Percentiles rank a stretch among this genome's conserved stretches.
Conservation (phyloP, 2,329 filamentous ascomycete genomes). For the Colletotrichum orchidophilum region DNA sequence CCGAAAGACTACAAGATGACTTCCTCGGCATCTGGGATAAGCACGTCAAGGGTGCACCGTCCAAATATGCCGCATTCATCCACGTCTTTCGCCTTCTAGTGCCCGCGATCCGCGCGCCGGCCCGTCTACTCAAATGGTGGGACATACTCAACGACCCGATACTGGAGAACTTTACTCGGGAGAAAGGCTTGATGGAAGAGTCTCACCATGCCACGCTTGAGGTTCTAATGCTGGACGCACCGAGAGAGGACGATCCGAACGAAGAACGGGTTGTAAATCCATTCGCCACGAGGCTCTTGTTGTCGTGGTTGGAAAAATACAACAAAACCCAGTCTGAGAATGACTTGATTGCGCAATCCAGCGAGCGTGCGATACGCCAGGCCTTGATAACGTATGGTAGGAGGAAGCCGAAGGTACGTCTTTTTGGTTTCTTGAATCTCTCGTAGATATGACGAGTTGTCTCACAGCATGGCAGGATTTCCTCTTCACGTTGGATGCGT, state of each 20-base stretch:
- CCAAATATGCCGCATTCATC: constrained; percentile 74
- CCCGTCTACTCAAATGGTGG: constrained; percentile 77
- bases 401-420: constrained; percentile 67
- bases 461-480: constrained; percentile 61
- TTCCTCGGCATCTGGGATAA: constrained; percentile 73
- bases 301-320: constrained; percentile 64
- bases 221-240: constrained; percentile 70
- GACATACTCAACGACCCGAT: constrained; percentile 68
- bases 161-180: constrained; percentile 38
- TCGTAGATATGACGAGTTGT: constrained; percentile 6
- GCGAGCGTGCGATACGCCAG: constrained; percentile 60
- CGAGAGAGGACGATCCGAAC: constrained; percentile 59
- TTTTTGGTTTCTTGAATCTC: not conserved
- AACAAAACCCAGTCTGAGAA: constrained; percentile 41
- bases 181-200: constrained; percentile 66
- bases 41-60: constrained; percentile 64
- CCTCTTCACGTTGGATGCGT: constrained; percentile 70
- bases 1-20: constrained; percentile 80
- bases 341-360: constrained; percentile 51
- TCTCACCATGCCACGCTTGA: constrained; percentile 71
- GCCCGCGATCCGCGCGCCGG: constrained; percentile 69
- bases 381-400: constrained; percentile 71
- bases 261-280: constrained; percentile 50
- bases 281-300: constrained; percentile 66
- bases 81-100: constrained; percentile 71